A percentile compares a stretch with the other conserved stretches of the same genome.
Evolutionary conservation across 2,329 filamentous ascomycete species (phyloP).

Genomic region (Talaromyces sp.): DNA sequence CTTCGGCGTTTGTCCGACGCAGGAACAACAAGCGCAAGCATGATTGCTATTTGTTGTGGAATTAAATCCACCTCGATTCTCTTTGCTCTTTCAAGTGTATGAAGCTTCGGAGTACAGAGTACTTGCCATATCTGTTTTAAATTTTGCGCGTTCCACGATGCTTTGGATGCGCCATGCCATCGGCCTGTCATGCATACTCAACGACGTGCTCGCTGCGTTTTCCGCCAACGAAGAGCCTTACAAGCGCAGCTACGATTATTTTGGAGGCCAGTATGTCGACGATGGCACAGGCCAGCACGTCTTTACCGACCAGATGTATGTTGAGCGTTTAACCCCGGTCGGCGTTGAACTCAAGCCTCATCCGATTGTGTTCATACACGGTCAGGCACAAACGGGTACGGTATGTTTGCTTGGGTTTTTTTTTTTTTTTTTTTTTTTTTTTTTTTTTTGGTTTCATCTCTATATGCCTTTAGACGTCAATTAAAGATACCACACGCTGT

Average conservation of each 20-base stretch:
- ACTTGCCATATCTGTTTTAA: background rate
- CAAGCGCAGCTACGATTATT: slow-evolving; percentile 22
- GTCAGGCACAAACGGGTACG: slow-evolving; percentile 26
- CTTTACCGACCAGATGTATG: slow-evolving; percentile 29
- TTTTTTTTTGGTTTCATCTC: background rate
- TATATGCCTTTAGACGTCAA: background rate
- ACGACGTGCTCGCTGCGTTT: background rate
- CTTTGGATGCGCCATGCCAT: background rate
- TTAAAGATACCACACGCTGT: background rate
- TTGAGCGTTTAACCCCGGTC: slow-evolving; percentile 26
- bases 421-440: background rate
- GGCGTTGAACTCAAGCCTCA: slow-evolving; percentile 13
- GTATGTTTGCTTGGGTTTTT: slow-evolving; percentile 14
- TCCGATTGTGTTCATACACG: slow-evolving; percentile 29
- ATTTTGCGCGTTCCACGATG: background rate
- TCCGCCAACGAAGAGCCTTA: background rate
- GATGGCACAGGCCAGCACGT: slow-evolving; percentile 14
- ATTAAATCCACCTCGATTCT: no score
- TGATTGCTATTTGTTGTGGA: no score
- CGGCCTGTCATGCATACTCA: slow-evolving; percentile 8
- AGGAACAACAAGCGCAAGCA: no score
- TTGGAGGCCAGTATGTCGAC: slow-evolving; percentile 23
- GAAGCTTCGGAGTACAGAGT: background rate
- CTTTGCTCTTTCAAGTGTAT: background rate
- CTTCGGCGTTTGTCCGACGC: no score